These are phyloP conservation scores for Chrysophaeum taylorii DNA, from an alignment of 352 stramenopile species.

Conservation along the genomic window DNA sequence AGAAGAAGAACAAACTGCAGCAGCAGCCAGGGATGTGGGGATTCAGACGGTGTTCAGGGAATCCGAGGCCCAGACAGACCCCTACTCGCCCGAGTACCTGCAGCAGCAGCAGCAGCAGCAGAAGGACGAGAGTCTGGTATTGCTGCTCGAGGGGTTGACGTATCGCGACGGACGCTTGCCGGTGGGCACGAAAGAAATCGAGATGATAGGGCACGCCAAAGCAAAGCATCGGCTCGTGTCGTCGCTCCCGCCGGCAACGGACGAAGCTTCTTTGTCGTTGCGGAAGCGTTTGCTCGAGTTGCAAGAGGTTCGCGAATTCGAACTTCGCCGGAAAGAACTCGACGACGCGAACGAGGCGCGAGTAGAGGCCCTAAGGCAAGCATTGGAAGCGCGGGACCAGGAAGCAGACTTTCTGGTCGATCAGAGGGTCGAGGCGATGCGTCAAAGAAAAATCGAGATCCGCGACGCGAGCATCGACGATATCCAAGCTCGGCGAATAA, in stretches of 20 bases:
- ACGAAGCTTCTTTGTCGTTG: constrained; percentile 75
- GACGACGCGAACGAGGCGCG: constrained; percentile 64
- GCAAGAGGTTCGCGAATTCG: constrained; percentile 74
- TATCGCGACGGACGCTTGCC: constrained; percentile 44
- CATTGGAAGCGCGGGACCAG: constrained; percentile 68
- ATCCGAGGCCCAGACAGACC: constrained; percentile 78
- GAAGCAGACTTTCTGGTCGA: constrained; percentile 76
- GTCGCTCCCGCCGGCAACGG: constrained; percentile 78
- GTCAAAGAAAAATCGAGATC: constrained; percentile 50
- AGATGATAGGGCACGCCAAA: constrained; percentile 73
- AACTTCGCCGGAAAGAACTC: constrained; percentile 71
- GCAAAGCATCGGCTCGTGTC: constrained; percentile 67
- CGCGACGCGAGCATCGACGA: constrained; percentile 45
- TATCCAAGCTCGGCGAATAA: constrained; percentile 69
- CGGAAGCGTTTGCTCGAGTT: constrained; percentile 79
- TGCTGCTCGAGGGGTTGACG: constrained; percentile 58
- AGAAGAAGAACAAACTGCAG: constrained; percentile 32
- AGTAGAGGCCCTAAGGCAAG: constrained; percentile 58
- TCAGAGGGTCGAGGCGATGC: constrained; percentile 71
- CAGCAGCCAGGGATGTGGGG: constrained; percentile 52
- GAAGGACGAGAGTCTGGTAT: constrained; percentile 57
- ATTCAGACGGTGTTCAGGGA: constrained; percentile 81
- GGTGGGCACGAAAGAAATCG: constrained; percentile 62
- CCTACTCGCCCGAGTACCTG: constrained; percentile 80
- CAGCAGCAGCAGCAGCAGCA: constrained; percentile 54